Evolutionary conservation across 2,329 filamentous ascomycete species (phyloP).

Genomic region (Myriosclerotinia scirpicola): DNA sequence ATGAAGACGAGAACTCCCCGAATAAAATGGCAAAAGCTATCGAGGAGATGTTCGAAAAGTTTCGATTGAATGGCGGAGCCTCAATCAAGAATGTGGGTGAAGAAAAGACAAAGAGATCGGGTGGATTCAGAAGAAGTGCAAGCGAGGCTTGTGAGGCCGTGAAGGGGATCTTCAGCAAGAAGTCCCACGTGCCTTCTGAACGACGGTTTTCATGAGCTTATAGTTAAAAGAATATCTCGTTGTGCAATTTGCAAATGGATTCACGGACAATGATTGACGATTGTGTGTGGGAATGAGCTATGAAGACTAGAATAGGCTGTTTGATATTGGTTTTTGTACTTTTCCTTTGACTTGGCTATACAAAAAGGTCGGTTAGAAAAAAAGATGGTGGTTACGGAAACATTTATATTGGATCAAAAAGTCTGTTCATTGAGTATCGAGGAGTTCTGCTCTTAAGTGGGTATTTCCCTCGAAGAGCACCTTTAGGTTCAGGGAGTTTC

Average conservation of each 20-base stretch:
- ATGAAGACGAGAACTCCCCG: conserved; percentile 20
- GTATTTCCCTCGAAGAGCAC: neutral
- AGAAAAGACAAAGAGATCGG: conserved; percentile 17
- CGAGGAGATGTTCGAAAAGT: conserved; percentile 23
- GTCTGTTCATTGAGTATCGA: neutral
- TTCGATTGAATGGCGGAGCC: conserved; percentile 1
- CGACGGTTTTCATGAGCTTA: neutral
- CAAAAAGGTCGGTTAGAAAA: neutral
- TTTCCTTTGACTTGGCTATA: neutral
- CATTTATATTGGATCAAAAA: neutral
- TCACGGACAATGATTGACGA: conserved; percentile 15
- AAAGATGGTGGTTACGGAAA: neutral
- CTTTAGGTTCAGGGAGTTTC: neutral
- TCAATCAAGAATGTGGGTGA: neutral
- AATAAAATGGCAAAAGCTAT: conserved; percentile 22
- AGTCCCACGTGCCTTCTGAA: neutral
- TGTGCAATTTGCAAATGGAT: neutral
- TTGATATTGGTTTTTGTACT: conserved; percentile 7
- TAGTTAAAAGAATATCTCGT: neutral
- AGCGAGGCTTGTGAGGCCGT: conserved; percentile 21
- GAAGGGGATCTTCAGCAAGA: conserved; percentile 21
- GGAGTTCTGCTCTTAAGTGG: neutral
- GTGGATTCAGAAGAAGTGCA: conserved; percentile 19
- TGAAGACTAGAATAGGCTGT: neutral
- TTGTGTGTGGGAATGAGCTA: conserved; percentile 4